A percentile compares a stretch with the other conserved stretches of the same genome.
Conservation (phyloP, 192 early-diverging fungal species). For the Podochytrium sp. region DNA sequence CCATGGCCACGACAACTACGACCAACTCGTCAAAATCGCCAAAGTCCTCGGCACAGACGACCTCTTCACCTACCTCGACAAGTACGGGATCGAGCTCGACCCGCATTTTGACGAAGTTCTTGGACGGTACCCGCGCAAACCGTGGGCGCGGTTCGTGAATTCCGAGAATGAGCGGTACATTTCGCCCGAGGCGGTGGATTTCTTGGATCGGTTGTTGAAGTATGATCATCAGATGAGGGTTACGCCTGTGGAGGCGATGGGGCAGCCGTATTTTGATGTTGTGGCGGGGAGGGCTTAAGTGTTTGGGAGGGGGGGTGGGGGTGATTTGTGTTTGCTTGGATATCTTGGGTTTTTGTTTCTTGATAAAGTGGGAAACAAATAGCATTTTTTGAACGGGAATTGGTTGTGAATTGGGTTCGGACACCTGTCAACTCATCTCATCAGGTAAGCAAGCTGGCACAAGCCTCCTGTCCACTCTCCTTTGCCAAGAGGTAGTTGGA, state of each 20-base stretch:
- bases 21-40: constrained; percentile 99
- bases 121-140: constrained; percentile 88
- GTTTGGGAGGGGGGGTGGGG: not conserved
- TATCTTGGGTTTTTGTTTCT: not conserved
- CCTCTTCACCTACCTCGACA: constrained; percentile 87
- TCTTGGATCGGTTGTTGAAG: constrained; percentile 85
- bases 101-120: constrained; percentile 90
- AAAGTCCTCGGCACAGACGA: constrained; percentile 98
- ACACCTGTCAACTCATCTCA: too few species aligned
- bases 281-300: constrained; percentile 27
- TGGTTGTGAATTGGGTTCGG: too few species aligned
- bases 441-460: too few species aligned
- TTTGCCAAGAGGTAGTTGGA: too few species aligned
- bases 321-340: not conserved
- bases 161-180: constrained; percentile 85
- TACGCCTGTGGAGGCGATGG: constrained; percentile 87
- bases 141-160: constrained; percentile 85
- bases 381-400: too few species aligned
- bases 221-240: constrained; percentile 94
- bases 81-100: constrained; percentile 93
- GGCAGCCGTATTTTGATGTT: constrained; percentile 83
- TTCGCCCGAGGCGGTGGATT: constrained; percentile 81
- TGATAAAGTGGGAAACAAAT: too few species aligned
- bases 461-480: too few species aligned
- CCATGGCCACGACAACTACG: constrained; percentile 98